Evolutionary conservation across 345 rosid genomes (phyloP), one percentile per base, ranked within the genome.

Genomic region (Gossypium rotundifolium): DNA sequence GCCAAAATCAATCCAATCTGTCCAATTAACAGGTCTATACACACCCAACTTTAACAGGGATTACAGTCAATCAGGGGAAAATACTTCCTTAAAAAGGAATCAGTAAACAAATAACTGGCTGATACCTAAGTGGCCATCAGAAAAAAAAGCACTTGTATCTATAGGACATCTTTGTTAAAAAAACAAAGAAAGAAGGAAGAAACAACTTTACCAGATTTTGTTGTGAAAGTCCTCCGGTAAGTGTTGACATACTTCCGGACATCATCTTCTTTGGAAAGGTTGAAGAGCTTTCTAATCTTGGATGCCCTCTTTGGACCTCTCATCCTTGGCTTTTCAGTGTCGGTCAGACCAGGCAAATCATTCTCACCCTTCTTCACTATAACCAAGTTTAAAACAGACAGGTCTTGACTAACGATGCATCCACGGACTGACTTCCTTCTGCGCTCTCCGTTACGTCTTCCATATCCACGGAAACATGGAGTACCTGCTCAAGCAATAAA

Each of bases 391-490:
- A 33, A 33, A 33, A 33, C 40, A 72, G 94, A 89, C 54, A 91
- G 87, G 69, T 91, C 94, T 3, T 75, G 92, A 79, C 97, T 91
- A 59, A 91, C 96, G 58, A 89, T 91, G 79, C 96, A 91, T 13
- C 96, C 96, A 16, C 92, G 90, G 8, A 89, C 96, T 72, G 96
- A 91, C 87, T 91, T 91, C 76, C 96, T 84, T 75, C 96, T 87
- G 53, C 93, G 83, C 81, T 87, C 93, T 40, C 96, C 92, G 61
- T 78, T 86, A 55, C 91, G 88, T 78, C 96, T 87, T 75, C 93
- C 96, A n/a, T 84, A 81, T 46, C 96, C 96, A 78, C 90, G 87
- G 80, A 90, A 88, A 81, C 93, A 88, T 45, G 96, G 91, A 53
- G 91, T 87, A 5, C 93, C 96, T 90, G 79, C 22, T 46, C 79